Evolutionary conservation across 805 yeast genomes (phyloP).

Genomic region (Teunomyces kruisii): DNA sequence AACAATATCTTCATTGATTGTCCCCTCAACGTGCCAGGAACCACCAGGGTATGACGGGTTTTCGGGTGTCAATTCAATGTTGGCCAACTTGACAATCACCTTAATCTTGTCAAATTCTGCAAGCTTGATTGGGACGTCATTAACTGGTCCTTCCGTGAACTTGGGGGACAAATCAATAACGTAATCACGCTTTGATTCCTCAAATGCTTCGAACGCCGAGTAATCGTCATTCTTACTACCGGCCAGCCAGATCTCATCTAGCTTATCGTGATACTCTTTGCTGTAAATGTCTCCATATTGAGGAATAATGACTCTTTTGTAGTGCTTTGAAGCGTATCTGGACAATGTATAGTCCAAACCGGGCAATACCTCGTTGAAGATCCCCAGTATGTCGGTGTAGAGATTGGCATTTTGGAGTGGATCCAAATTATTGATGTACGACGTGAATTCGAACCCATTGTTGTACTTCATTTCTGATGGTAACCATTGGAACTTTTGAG

Average conservation of each 20-base stretch:
- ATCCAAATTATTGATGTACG: slow-evolving; percentile 44
- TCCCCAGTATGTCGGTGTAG: slow-evolving; percentile 26
- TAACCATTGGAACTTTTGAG: slow-evolving; percentile 14
- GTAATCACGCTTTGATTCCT: not conserved
- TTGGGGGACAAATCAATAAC: slow-evolving; percentile 1
- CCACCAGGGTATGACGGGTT: slow-evolving; percentile 39
- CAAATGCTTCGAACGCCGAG: not conserved
- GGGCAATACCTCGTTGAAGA: slow-evolving; percentile 30
- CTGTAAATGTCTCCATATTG: slow-evolving; percentile 11
- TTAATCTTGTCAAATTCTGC: slow-evolving; percentile 21
- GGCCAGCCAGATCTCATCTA: slow-evolving; percentile 5
- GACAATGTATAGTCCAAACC: slow-evolving; percentile 30
- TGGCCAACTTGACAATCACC: slow-evolving; percentile 41
- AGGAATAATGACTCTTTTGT: slow-evolving; percentile 15
- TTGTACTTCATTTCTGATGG: slow-evolving; percentile 10
- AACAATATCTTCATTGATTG: slow-evolving; percentile 40
- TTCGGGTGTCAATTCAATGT: slow-evolving; percentile 41
- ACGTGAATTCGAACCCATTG: slow-evolving; percentile 17
- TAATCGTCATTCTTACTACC: not conserved
- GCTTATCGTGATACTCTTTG: slow-evolving; percentile 13
- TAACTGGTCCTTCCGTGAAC: slow-evolving; percentile 3
- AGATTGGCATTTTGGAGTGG: slow-evolving; percentile 23
- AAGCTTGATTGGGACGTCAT: slow-evolving; percentile 13
- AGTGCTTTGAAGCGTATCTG: slow-evolving; percentile 17
- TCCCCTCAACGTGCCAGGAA: slow-evolving; percentile 45